Conservation (phyloP, 176 grass and related monocot species). For the Typha latifolia region DNA sequence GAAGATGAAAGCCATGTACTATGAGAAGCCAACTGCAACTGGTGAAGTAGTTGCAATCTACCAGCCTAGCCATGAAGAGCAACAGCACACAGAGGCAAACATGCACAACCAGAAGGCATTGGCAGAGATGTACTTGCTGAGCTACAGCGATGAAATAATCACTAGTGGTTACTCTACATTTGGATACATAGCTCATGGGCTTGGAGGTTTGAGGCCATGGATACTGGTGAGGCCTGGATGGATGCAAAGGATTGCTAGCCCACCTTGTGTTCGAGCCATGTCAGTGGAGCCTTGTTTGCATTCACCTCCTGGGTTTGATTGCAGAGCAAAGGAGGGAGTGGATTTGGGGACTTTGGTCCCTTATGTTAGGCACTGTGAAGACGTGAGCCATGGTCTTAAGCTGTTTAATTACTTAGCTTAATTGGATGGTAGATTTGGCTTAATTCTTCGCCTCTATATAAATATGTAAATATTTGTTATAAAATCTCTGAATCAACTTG, state of each 20-base stretch:
- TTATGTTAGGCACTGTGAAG: slow-evolving; percentile 65
- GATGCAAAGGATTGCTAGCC: not conserved
- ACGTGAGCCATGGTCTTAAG: slow-evolving; percentile 60
- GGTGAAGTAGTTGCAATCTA: slow-evolving; percentile 46
- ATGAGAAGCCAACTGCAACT: slow-evolving; percentile 32
- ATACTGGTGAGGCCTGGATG: slow-evolving; percentile 24
- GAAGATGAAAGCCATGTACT: slow-evolving; percentile 45
- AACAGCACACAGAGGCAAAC: slow-evolving; percentile 15
- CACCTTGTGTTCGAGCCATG: slow-evolving; percentile 19
- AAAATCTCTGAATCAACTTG: not conserved
- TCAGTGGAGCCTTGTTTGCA: slow-evolving; percentile 23
- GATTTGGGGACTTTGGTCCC: slow-evolving; percentile 40
- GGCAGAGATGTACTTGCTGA: slow-evolving; percentile 66
- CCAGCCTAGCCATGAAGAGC: slow-evolving; percentile 67
- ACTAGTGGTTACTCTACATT: slow-evolving; percentile 49
- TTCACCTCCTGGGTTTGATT: slow-evolving; percentile 16
- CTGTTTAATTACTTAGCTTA: slow-evolving; percentile 34
- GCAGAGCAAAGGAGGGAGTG: slow-evolving; percentile 36
- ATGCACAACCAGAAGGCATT: slow-evolving; percentile 54
- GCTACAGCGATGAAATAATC: slow-evolving; percentile 39
- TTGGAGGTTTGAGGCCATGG: slow-evolving; percentile 43
- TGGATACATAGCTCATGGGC: slow-evolving; percentile 57
- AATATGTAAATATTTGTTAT: not conserved
- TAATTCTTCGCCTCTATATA: not conserved
- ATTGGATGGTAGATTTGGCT: slow-evolving; percentile 14